These are phyloP conservation scores for Capsella rubella DNA, from an alignment of 441 rosid genomes.

Conservation along the genomic window DNA sequence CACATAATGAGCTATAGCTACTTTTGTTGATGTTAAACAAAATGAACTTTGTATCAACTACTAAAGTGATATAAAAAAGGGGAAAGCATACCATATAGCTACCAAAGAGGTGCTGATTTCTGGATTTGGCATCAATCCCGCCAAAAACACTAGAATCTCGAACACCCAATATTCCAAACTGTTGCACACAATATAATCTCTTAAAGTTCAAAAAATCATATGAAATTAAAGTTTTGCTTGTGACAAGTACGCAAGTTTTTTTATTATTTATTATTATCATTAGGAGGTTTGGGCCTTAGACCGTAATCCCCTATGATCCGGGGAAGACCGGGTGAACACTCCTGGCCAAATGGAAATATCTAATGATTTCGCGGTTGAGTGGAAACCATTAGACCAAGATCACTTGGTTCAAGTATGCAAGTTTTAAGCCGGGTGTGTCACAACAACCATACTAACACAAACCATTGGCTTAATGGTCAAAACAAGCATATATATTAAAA, in stretches of 20 bases:
- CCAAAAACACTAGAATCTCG: conserved; percentile 72
- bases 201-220: conserved; percentile 5
- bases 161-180: conserved; percentile 86
- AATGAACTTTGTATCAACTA: background rate
- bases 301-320: too few species aligned
- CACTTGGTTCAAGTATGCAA: too few species aligned
- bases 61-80: background rate
- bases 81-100: conserved; percentile 66
- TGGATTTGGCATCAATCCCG: conserved; percentile 72
- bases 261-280: too few species aligned
- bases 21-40: background rate
- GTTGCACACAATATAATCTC: conserved; percentile 27
- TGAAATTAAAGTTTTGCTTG: too few species aligned
- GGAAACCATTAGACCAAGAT: too few species aligned
- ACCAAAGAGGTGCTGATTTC: conserved; percentile 66
- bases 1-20: conserved; percentile 13
- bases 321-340: too few species aligned
- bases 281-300: too few species aligned
- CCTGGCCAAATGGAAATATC: too few species aligned
- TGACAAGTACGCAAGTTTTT: too few species aligned
- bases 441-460: too few species aligned
- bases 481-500: background rate
- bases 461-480: background rate
- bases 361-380: too few species aligned
- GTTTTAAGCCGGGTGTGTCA: too few species aligned